Conservation (phyloP, 768 basidiomycete species). For the Terana coerulea region DNA sequence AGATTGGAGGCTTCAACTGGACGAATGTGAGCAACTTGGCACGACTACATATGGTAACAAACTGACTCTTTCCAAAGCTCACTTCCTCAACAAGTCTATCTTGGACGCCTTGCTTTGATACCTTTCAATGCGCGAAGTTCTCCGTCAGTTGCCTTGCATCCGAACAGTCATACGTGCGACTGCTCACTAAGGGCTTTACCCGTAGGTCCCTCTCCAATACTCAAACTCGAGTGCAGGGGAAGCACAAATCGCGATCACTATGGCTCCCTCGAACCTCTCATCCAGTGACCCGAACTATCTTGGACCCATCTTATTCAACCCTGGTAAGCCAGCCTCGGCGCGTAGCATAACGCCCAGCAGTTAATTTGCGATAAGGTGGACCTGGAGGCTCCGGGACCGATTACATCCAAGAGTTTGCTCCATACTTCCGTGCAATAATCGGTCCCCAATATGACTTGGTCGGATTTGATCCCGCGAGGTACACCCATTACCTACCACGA, state of each 20-base stretch:
- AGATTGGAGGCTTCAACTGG: slow-evolving; percentile 2
- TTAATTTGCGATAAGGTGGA: slow-evolving; percentile 11
- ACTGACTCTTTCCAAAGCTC: neutral
- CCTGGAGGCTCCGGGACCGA: slow-evolving; percentile 25
- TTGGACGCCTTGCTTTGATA: slow-evolving; percentile 10
- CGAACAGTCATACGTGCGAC: too few species aligned
- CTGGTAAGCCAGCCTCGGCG: neutral
- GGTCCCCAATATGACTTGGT: slow-evolving; percentile 27
- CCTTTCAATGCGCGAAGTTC: slow-evolving; percentile 5
- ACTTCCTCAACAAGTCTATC: neutral
- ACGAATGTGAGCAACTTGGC: neutral
- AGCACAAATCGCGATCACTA: slow-evolving; percentile 25
- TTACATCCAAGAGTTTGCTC: slow-evolving; percentile 1
- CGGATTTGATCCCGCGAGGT: slow-evolving; percentile 27
- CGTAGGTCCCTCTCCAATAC: slow-evolving; percentile 29
- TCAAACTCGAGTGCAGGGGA: slow-evolving; percentile 12
- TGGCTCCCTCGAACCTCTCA: slow-evolving; percentile 18
- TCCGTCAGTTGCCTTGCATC: neutral
- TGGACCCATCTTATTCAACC: slow-evolving; percentile 31
- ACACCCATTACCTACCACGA: neutral
- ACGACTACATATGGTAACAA: neutral
- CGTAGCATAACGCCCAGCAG: neutral
- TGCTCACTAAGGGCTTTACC: neutral
- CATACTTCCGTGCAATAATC: slow-evolving; percentile 15
- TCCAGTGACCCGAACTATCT: slow-evolving; percentile 16